phyloP scores from a whole-genome alignment of 1,284 basidiomycete genomes.

The Rhodotorula sp. region DNA sequence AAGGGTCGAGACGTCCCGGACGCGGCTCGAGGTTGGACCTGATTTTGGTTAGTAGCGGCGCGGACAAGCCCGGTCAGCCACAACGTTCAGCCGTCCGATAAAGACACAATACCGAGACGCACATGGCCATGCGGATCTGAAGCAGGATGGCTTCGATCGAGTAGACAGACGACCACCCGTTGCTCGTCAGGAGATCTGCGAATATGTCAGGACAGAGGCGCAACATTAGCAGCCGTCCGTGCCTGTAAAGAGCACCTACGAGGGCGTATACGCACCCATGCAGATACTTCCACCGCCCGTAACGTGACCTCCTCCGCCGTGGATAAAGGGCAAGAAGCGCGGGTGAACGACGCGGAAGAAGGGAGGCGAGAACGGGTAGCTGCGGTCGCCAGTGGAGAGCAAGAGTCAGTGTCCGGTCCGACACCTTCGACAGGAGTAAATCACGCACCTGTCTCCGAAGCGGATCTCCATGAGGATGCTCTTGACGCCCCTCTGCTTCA shows the following conservation, averaged over 20 bases:
- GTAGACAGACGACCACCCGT: slow-evolving; percentile 37
- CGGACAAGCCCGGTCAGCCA: neutral
- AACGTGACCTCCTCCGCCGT: slow-evolving; percentile 40
- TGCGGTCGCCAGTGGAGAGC: neutral
- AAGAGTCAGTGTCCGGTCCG: neutral
- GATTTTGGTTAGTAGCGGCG: neutral
- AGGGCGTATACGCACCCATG: slow-evolving; percentile 12
- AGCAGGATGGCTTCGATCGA: slow-evolving; percentile 35
- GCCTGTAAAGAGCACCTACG: neutral
- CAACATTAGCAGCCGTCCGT: neutral
- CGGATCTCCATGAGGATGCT: slow-evolving; percentile 38
- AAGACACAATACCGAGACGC: neutral
- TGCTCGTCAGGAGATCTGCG: slow-evolving; percentile 27
- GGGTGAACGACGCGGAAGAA: slow-evolving; percentile 43
- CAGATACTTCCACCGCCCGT: slow-evolving; percentile 40
- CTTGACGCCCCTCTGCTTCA: slow-evolving; percentile 24
- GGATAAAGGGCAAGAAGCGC: slow-evolving; percentile 40
- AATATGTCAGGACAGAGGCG: too few species aligned
- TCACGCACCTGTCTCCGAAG: slow-evolving; percentile 27
- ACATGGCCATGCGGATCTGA: slow-evolving; percentile 41
- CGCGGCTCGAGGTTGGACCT: slow-evolving; percentile 40
- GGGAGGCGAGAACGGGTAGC: slow-evolving; percentile 38
- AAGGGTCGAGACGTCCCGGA: slow-evolving; percentile 36
- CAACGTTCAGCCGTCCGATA: neutral
- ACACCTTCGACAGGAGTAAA: neutral